phyloP scores from a whole-genome alignment of 164 flowering plant species.

The Umbellularia californica region DNA sequence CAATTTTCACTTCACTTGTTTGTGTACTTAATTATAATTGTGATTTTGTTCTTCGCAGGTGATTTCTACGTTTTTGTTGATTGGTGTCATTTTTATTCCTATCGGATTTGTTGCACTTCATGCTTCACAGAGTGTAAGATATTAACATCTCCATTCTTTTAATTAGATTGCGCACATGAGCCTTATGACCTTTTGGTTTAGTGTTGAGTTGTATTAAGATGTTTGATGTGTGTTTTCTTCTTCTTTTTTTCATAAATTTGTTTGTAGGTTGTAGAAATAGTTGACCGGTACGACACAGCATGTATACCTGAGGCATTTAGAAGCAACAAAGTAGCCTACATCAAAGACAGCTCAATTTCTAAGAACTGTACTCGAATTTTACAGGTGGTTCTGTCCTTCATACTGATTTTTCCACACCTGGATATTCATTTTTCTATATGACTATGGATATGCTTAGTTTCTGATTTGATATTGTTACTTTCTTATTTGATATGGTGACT shows the following conservation, averaged over 20 bases:
- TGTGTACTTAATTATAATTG: not conserved
- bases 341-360: conserved; percentile 44
- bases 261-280: conserved; percentile 69
- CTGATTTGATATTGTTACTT: not conserved
- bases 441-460: not conserved
- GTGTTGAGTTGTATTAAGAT: not conserved
- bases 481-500: not conserved
- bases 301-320: conserved; percentile 53
- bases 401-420: not conserved
- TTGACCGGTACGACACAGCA: conserved; percentile 64
- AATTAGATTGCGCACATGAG: not conserved
- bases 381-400: conserved; percentile 39
- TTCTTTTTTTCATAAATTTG: not conserved
- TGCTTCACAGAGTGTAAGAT: conserved; percentile 59
- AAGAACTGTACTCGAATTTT: conserved; percentile 56
- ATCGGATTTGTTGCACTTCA: conserved; percentile 56
- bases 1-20: not conserved
- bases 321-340: conserved; percentile 55
- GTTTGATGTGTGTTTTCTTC: not conserved
- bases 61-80: conserved; percentile 45
- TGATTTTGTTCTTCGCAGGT: conserved; percentile 42
- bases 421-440: not conserved
- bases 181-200: not conserved
- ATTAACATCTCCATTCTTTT: not conserved
- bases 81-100: conserved; percentile 61